Conservation (phyloP, 257 asterid genomes). For the Scutellaria baicalensis region DNA sequence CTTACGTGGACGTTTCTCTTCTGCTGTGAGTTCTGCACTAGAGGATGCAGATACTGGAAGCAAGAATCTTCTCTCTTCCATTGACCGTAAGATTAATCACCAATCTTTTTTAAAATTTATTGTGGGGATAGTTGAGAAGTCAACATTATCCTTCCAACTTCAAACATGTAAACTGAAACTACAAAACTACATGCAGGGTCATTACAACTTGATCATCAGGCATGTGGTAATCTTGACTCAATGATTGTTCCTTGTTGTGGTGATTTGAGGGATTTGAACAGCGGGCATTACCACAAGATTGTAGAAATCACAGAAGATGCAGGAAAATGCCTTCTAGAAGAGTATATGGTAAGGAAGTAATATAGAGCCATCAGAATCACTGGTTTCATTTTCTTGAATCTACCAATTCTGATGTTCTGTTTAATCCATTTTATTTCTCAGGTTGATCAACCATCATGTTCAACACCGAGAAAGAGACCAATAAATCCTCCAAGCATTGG, state of each 20-base stretch:
- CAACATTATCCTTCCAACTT: too few relatives aligned
- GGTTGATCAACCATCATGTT: constrained; percentile 93
- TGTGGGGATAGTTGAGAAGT: too few relatives aligned
- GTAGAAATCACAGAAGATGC: constrained; percentile 76
- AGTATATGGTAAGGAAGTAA: constrained; percentile 63
- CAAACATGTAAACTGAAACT: background rate
- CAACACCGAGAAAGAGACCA: constrained; percentile 67
- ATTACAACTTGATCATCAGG: constrained; percentile 88
- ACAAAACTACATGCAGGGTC: constrained; percentile 47
- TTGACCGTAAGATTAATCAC: constrained; percentile 59
- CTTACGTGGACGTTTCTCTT: constrained; percentile 57
- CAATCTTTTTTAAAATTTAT: background rate
- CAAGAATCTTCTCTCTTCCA: constrained; percentile 71
- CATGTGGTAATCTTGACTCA: constrained; percentile 72
- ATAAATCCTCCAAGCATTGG: constrained; percentile 60
- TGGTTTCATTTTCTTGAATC: background rate
- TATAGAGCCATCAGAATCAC: background rate
- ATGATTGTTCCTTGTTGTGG: constrained; percentile 79
- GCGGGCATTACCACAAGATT: constrained; percentile 70
- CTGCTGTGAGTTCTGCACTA: constrained; percentile 71
- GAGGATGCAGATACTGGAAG: constrained; percentile 75
- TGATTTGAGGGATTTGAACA: constrained; percentile 72
- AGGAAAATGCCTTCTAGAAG: constrained; percentile 81
- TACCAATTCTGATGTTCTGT: background rate
- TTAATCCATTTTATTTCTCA: constrained; percentile 3